These are phyloP conservation scores for Prunella vulgaris DNA, from an alignment of 257 asterid species.

Conservation along the genomic window DNA sequence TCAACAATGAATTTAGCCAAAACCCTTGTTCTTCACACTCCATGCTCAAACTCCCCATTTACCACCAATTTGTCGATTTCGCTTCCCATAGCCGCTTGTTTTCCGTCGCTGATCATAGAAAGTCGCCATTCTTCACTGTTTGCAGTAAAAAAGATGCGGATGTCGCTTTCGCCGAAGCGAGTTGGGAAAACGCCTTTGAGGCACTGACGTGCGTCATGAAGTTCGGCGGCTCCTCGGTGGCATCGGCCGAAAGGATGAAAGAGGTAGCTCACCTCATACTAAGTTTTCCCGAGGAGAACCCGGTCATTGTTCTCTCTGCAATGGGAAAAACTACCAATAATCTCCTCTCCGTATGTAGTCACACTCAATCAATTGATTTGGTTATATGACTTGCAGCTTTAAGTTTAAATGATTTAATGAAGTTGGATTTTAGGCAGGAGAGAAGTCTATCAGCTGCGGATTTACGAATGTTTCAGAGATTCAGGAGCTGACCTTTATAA, in stretches of 20 bases:
- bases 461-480: slow-evolving; percentile 49
- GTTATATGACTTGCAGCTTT: not conserved
- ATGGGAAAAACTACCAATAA: slow-evolving; percentile 85
- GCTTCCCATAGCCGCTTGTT: slow-evolving; percentile 2
- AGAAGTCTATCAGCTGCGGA: slow-evolving; percentile 68
- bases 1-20: not conserved
- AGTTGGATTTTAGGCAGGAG: slow-evolving; percentile 59
- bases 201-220: slow-evolving; percentile 52
- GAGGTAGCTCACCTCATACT: slow-evolving; percentile 67
- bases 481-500: slow-evolving; percentile 45
- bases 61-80: slow-evolving; percentile 22
- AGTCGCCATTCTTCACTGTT: slow-evolving; percentile 1
- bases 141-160: slow-evolving; percentile 10
- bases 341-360: slow-evolving; percentile 42
- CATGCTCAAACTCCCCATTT: not conserved
- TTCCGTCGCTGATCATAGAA: slow-evolving; percentile 8
- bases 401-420: not conserved
- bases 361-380: not conserved
- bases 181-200: slow-evolving; percentile 4
- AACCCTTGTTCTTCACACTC: not conserved
- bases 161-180: slow-evolving; percentile 11
- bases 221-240: slow-evolving; percentile 86
- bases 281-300: slow-evolving; percentile 77
- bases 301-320: slow-evolving; percentile 80
- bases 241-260: slow-evolving; percentile 57